phyloP scores from a whole-genome alignment of 495 filamentous ascomycete species.

The Hypoxylon intermedium region DNA sequence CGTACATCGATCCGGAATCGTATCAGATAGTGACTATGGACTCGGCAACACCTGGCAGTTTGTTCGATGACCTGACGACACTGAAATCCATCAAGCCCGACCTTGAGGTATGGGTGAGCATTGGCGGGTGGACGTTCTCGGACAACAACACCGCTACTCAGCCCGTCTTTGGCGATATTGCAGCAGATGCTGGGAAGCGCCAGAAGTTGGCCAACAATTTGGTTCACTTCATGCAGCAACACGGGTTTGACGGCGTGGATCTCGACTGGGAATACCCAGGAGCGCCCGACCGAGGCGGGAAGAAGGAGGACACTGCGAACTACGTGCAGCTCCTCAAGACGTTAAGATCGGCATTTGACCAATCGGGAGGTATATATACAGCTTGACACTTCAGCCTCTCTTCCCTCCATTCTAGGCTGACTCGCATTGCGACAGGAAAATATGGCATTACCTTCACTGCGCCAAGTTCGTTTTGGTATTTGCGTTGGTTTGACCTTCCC shows the following conservation, averaged over 20 bases:
- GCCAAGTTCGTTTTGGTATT: constrained; percentile 62
- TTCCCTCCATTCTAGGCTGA: too few relatives aligned
- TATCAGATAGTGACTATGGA: constrained; percentile 27
- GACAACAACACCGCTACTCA: constrained; percentile 49
- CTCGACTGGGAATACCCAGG: constrained; percentile 63
- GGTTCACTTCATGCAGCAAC: constrained; percentile 50
- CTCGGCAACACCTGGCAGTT: background rate
- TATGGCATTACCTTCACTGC: constrained; percentile 53
- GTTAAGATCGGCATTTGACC: too few relatives aligned
- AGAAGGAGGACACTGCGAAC: constrained; percentile 49
- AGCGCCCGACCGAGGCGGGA: constrained; percentile 54
- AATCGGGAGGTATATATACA: too few relatives aligned
- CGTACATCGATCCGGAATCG: constrained; percentile 24
- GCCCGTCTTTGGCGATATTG: constrained; percentile 47
- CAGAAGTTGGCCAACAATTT: constrained; percentile 51
- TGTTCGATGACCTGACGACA: constrained; percentile 35
- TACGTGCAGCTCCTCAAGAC: constrained; percentile 50
- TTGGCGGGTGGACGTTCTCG: constrained; percentile 60
- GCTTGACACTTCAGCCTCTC: too few relatives aligned
- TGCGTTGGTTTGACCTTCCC: constrained; percentile 60
- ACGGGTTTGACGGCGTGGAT: constrained; percentile 63
- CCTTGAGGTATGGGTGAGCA: constrained; percentile 46
- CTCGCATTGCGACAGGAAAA: too few relatives aligned
- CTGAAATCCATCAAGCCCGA: constrained; percentile 42
- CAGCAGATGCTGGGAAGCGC: constrained; percentile 36